Evolutionary conservation across 441 rosid genomes (phyloP).

Genomic region (Pelargonium citronellum): DNA sequence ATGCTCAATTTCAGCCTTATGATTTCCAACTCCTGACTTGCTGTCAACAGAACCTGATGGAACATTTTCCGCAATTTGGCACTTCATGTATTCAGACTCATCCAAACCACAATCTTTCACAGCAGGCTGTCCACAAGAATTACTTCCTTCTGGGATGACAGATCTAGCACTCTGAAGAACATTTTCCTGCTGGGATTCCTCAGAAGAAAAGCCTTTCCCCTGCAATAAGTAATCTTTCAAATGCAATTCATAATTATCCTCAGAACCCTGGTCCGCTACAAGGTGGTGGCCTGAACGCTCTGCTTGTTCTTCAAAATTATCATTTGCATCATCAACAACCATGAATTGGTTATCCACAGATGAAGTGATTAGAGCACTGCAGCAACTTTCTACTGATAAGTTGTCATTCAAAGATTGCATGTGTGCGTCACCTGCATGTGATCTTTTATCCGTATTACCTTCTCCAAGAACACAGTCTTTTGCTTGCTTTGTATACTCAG

Average conservation of each 20-base stretch:
- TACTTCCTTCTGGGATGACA: neutral
- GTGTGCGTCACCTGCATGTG: neutral
- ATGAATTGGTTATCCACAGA: neutral
- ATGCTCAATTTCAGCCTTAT: neutral
- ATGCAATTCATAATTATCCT: neutral
- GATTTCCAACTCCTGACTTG: neutral
- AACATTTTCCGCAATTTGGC: neutral
- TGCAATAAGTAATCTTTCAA: neutral
- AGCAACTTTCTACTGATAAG: slow-evolving; percentile 2
- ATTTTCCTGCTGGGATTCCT: slow-evolving; percentile 4
- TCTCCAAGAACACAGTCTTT: slow-evolving; percentile 5
- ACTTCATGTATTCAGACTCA: slow-evolving; percentile 1
- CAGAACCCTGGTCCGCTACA: slow-evolving; percentile 3
- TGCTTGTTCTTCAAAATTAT: neutral
- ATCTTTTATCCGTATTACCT: neutral
- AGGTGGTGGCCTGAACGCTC: slow-evolving; percentile 1
- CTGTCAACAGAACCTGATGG: slow-evolving; percentile 5
- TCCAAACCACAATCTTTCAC: neutral
- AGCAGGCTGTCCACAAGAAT: neutral
- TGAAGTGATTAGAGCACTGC: neutral
- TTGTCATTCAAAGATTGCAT: neutral
- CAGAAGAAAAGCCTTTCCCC: neutral
- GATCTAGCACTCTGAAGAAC: slow-evolving; percentile 4
- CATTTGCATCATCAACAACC: neutral
- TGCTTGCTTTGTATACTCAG: neutral